A percentile compares a stretch with the other conserved stretches of the same genome.
Conservation (phyloP, 2,329 filamentous ascomycete genomes). For the Hortaea sp. region DNA sequence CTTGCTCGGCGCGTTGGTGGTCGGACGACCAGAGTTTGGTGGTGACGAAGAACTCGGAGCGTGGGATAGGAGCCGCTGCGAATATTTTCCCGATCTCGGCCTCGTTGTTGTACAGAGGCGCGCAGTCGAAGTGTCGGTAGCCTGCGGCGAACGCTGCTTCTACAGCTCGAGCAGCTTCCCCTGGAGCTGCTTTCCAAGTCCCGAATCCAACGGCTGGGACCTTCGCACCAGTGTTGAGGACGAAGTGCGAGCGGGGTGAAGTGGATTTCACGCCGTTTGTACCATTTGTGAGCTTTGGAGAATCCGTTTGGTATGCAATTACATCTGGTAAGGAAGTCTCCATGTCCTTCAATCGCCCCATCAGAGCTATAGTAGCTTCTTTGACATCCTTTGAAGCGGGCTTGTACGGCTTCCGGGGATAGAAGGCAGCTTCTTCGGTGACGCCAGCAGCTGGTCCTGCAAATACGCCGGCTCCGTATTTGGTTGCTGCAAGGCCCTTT, state of each 20-base stretch:
- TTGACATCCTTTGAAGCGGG: conserved; percentile 19
- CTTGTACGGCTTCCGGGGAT: conserved; percentile 9
- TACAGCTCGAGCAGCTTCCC: conserved; percentile 18
- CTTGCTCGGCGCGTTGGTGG: conserved; percentile 26
- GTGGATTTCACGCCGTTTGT: not conserved
- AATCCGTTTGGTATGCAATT: not conserved
- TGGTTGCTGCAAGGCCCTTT: conserved; percentile 56
- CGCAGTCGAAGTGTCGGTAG: conserved; percentile 19
- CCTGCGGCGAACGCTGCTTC: conserved; percentile 10
- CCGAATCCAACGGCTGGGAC: conserved; percentile 30
- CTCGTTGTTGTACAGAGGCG: conserved; percentile 24
- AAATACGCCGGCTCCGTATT: conserved; percentile 49
- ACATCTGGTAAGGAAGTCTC: not conserved
- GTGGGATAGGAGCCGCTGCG: conserved; percentile 10
- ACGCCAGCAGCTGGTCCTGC: conserved; percentile 12
- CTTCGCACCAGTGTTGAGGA: conserved; percentile 29
- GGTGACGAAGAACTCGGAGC: conserved; percentile 29
- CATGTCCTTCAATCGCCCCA: not conserved
- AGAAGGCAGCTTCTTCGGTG: conserved; percentile 4
- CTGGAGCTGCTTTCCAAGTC: conserved; percentile 27
- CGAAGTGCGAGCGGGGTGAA: conserved; percentile 14
- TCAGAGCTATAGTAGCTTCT: not conserved
- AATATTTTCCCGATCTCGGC: conserved; percentile 16
- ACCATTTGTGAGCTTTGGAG: not conserved
- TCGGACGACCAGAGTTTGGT: conserved; percentile 52